Conservation (phyloP, 331 rosid genomes). For the Ulmus americana region DNA sequence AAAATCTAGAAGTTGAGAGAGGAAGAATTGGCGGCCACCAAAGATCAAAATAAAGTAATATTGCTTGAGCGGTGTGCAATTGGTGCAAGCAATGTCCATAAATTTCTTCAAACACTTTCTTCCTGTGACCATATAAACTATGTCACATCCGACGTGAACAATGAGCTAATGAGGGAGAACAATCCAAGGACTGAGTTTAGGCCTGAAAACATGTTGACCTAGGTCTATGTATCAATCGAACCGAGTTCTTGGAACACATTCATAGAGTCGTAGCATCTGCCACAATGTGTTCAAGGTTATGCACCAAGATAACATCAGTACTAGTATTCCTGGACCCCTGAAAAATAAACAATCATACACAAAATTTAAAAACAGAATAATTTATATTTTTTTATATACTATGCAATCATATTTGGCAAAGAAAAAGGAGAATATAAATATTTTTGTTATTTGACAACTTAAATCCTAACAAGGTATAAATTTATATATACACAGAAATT, state of each 20-base stretch:
- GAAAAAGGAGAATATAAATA: too few relatives aligned
- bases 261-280: slow-evolving; percentile 91
- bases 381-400: background rate
- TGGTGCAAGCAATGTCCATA: slow-evolving; percentile 69
- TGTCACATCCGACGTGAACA: slow-evolving; percentile 84
- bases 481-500: background rate
- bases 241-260: slow-evolving; percentile 73
- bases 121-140: slow-evolving; percentile 82
- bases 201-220: slow-evolving; percentile 73
- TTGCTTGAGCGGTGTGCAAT: slow-evolving; percentile 60
- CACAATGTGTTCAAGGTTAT: slow-evolving; percentile 79
- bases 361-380: background rate
- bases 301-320: slow-evolving; percentile 56
- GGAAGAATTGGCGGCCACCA: slow-evolving; percentile 75
- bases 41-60: slow-evolving; percentile 81
- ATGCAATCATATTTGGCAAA: background rate
- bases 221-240: slow-evolving; percentile 79
- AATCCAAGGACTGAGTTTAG: slow-evolving; percentile 73
- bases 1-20: slow-evolving; percentile 92
- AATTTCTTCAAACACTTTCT: slow-evolving; percentile 78
- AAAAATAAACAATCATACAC: background rate
- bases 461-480: background rate
- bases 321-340: slow-evolving; percentile 85
- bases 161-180: slow-evolving; percentile 75
- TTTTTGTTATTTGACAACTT: background rate